phyloP scores from a whole-genome alignment of 192 early-diverging fungal genomes.

The Diversispora eburnea region DNA sequence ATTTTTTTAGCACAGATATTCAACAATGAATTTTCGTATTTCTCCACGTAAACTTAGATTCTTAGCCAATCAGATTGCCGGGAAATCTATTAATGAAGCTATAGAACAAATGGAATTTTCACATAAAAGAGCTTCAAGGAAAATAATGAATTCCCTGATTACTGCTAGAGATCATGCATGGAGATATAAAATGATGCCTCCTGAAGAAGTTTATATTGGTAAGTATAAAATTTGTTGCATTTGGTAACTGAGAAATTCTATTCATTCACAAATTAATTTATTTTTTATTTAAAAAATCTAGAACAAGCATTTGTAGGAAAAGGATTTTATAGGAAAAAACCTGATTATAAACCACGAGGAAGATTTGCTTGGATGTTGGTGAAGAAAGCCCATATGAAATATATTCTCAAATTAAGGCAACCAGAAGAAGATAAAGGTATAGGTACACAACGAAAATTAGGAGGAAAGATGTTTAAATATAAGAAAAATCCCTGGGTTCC shows the following conservation, averaged over 20 bases:
- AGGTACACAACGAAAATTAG: constrained; percentile 49
- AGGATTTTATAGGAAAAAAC: constrained; percentile 67
- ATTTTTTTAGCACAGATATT: constrained; percentile 47
- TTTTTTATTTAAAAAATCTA: constrained; percentile 24
- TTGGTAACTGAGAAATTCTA: neutral
- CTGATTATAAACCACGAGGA: constrained; percentile 76
- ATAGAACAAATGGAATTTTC: constrained; percentile 79
- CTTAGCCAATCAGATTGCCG: constrained; percentile 67
- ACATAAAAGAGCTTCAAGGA: constrained; percentile 58
- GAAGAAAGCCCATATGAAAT: constrained; percentile 77
- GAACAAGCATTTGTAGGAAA: constrained; percentile 86
- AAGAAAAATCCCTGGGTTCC: constrained; percentile 68
- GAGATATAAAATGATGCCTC: constrained; percentile 61
- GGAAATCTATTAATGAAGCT: constrained; percentile 62
- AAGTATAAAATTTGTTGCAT: constrained; percentile 20
- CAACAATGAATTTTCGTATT: constrained; percentile 64
- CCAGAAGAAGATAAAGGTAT: constrained; percentile 33
- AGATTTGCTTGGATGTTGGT: constrained; percentile 72
- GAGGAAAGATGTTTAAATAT: constrained; percentile 50
- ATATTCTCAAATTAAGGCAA: constrained; percentile 65
- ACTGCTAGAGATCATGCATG: constrained; percentile 68
- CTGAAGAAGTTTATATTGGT: constrained; percentile 56
- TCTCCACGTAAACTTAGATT: constrained; percentile 70
- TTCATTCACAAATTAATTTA: neutral
- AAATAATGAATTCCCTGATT: constrained; percentile 62